Conservation (phyloP, 2,329 filamentous ascomycete genomes). For the Blastomyces parvus region DNA sequence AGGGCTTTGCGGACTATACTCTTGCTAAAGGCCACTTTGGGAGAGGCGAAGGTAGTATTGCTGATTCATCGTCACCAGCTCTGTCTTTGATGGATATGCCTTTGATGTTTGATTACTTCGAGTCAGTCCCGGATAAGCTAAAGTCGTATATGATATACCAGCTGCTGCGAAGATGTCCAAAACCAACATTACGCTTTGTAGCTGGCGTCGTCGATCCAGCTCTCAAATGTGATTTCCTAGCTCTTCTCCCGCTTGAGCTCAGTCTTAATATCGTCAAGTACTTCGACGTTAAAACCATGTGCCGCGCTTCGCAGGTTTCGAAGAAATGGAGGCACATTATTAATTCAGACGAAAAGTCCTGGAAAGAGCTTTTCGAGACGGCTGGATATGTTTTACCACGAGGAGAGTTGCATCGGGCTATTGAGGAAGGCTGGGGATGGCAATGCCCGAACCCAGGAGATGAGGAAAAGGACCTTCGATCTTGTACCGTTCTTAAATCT, state of each 20-base stretch:
- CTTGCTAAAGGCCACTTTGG: background rate
- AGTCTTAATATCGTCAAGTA: conserved; percentile 81
- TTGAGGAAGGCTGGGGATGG: conserved; percentile 93
- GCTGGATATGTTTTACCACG: conserved; percentile 72
- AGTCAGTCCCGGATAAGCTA: conserved; percentile 80
- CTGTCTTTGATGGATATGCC: conserved; percentile 65
- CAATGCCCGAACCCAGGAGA: conserved; percentile 70
- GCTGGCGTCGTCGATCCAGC: conserved; percentile 88
- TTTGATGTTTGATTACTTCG: conserved; percentile 77
- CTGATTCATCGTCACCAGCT: conserved; percentile 23
- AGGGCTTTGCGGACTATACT: conserved; percentile 21
- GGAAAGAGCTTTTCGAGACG: conserved; percentile 82
- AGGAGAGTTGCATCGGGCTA: conserved; percentile 76
- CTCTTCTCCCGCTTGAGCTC: conserved; percentile 73
- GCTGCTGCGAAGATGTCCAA: conserved; percentile 74
- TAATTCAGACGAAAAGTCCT: conserved; percentile 87
- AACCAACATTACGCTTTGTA: conserved; percentile 80
- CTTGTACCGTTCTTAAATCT: conserved; percentile 32
- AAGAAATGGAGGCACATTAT: conserved; percentile 87
- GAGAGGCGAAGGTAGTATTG: background rate
- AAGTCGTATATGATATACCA: conserved; percentile 97
- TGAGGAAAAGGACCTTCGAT: conserved; percentile 70
- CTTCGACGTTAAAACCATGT: conserved; percentile 76
- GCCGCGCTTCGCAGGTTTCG: conserved; percentile 82
- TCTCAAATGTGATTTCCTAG: conserved; percentile 86